Conservation (phyloP, 2,329 filamentous ascomycete species). For the Alternaria sp. region DNA sequence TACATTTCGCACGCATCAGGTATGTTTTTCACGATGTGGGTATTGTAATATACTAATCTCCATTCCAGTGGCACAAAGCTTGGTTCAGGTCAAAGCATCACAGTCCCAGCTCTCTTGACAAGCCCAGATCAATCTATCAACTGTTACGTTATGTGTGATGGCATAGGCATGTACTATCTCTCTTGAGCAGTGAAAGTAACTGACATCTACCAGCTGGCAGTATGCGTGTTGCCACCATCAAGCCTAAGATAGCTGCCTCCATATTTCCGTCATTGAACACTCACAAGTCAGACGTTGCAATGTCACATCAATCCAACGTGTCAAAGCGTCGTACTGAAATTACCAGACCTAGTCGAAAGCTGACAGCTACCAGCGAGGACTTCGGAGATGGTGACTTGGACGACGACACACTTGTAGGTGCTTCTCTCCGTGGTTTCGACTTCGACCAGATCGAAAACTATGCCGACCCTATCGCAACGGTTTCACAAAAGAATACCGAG, state of each 20-base stretch:
- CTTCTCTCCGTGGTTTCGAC: conserved; percentile 49
- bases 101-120: conserved; percentile 66
- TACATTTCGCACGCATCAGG: conserved; percentile 72
- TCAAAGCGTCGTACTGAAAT: conserved; percentile 40
- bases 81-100: conserved; percentile 66
- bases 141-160: conserved; percentile 82
- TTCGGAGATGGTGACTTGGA: conserved; percentile 63
- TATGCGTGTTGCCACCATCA: conserved; percentile 61
- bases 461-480: conserved; percentile 35
- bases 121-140: conserved; percentile 66
- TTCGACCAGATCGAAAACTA: conserved; percentile 64
- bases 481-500: conserved; percentile 30
- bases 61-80: conserved; percentile 71
- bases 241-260: conserved; percentile 57
- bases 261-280: conserved; percentile 52
- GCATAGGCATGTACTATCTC: conserved; percentile 66
- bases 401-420: conserved; percentile 61
- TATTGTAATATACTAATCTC: conserved; percentile 10
- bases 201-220: conserved; percentile 61
- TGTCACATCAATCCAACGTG: conserved; percentile 36
- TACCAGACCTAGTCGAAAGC: conserved; percentile 11
- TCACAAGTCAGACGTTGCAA: conserved; percentile 23
- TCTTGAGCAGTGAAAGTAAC: neutral
- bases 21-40: conserved; percentile 29
- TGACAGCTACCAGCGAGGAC: conserved; percentile 51